These are phyloP conservation scores for Glarea lozoyensis DNA, from an alignment of 495 filamentous ascomycete species.

Conservation along the genomic window DNA sequence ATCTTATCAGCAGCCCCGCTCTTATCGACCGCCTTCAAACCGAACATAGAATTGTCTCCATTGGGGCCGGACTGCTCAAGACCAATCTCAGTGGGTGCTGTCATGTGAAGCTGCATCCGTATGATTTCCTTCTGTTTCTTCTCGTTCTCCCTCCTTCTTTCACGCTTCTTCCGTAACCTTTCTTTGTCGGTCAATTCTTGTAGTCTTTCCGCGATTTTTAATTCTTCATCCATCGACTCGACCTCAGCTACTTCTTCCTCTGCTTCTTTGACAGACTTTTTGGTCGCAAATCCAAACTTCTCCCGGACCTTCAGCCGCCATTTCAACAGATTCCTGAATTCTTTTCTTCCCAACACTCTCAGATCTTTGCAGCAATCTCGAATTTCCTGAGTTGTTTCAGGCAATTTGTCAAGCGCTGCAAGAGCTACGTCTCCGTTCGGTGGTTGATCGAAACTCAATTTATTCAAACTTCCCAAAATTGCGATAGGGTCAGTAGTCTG, in stretches of 20 bases:
- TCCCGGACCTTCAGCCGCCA: conserved; percentile 90
- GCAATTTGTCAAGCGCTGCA: conserved; percentile 73
- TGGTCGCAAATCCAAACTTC: conserved; percentile 77
- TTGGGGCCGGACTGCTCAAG: conserved; percentile 76
- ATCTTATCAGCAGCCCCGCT: conserved; percentile 60
- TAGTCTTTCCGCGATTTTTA: conserved; percentile 80
- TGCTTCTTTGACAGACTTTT: conserved; percentile 46
- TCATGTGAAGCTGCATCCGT: conserved; percentile 96
- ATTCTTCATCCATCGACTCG: conserved; percentile 85
- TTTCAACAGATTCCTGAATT: conserved; percentile 85
- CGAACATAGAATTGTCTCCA: conserved; percentile 76
- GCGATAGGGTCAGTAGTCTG: conserved; percentile 90
- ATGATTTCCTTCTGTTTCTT: conserved; percentile 83
- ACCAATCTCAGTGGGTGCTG: conserved; percentile 88
- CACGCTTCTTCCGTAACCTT: conserved; percentile 62
- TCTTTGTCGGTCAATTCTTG: conserved; percentile 73
- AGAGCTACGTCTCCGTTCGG: conserved; percentile 77
- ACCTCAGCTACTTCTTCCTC: conserved; percentile 67
- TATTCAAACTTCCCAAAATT: conserved; percentile 84
- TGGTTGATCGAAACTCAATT: conserved; percentile 68
- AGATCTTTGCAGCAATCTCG: conserved; percentile 78
- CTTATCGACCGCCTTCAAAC: conserved; percentile 69
- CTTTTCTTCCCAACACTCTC: conserved; percentile 84
- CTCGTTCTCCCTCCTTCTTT: conserved; percentile 77
- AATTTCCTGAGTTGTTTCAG: conserved; percentile 91